phyloP scores from a whole-genome alignment of 352 stramenopile genomes.

The Pythium diclinum region DNA sequence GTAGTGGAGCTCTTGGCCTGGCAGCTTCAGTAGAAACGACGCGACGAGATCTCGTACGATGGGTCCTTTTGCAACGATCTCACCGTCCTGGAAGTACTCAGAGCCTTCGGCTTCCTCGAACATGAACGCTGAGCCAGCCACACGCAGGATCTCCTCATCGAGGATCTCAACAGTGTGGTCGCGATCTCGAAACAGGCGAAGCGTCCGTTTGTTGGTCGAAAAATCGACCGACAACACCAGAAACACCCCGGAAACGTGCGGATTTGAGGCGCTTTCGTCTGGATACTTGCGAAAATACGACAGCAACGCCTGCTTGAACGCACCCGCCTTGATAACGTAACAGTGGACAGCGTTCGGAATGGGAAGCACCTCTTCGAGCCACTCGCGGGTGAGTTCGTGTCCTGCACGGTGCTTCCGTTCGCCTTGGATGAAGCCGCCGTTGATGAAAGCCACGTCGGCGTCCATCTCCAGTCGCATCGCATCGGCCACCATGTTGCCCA shows the following conservation, averaged over 20 bases:
- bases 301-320: slow-evolving; percentile 1
- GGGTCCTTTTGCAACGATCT: background rate
- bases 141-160: background rate
- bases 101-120: slow-evolving; percentile 8
- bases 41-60: slow-evolving; percentile 14
- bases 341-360: slow-evolving; percentile 12
- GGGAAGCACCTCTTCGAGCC: slow-evolving; percentile 11
- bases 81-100: background rate
- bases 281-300: slow-evolving; percentile 9
- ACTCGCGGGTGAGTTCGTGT: slow-evolving; percentile 1
- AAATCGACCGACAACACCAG: background rate
- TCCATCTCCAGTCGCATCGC: background rate
- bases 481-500: background rate
- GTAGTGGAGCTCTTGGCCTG: slow-evolving; percentile 13
- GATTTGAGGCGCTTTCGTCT: slow-evolving; percentile 3
- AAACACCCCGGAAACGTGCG: slow-evolving; percentile 15
- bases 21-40: slow-evolving; percentile 7
- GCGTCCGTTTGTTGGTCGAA: background rate
- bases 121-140: slow-evolving; percentile 7
- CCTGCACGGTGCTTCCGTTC: slow-evolving; percentile 5
- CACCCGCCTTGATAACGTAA: background rate
- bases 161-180: slow-evolving; percentile 8
- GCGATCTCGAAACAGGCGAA: slow-evolving; percentile 16
- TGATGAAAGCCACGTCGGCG: background rate
- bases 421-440: background rate